Evolutionary conservation across 179 eudicot species (phyloP), one percentile per base, ranked within the genome.

Genomic region (Corrigiola litoralis): DNA sequence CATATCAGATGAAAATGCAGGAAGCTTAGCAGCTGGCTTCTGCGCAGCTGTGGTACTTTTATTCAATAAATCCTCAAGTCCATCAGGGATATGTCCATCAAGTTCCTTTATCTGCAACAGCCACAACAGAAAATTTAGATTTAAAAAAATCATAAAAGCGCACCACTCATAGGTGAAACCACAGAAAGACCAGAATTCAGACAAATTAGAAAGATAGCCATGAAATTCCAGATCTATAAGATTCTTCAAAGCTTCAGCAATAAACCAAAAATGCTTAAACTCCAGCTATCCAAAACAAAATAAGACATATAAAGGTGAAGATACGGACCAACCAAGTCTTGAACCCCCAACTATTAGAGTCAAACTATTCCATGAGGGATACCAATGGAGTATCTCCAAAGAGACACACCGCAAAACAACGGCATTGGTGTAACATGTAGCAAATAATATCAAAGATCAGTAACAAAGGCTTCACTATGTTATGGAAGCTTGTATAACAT

Each of bases 1-100:
- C 61, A 69, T 25, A 61, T 74, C 74, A 49, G 81, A 64, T 17
- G 75, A 55, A 33, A 60, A 13, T 37, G 69, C 60, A 56, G 63
- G 65, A 18, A 53, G 66, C 58, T 80, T 70, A 53, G 8, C 70
- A 18, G 54, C 69, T 54, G 60, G 65, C 32, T 56, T 70, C 59
- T 48, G 44, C 44, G 37, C 71, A 27, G 66, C 34, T 65, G 57
- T 69, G 56, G 54, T 65, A 51, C 62, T 72, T 67, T 74, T 77
- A 52, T 71, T 54, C 69, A 86, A 61, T 27, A 83, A 48, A 61
- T 71, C 86, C 72, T 81, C 97, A 55, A 88, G 31, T 42, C 77
- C 79, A 58, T 76, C 69, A 58, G 95, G 95, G 66, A 91, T 77
- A 81, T 85, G 77, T n/a, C 45, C 82, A 70, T 91, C 96, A 78